Evolutionary conservation across 805 yeast genomes (phyloP).

Genomic region (Allodekkera sacchari): DNA sequence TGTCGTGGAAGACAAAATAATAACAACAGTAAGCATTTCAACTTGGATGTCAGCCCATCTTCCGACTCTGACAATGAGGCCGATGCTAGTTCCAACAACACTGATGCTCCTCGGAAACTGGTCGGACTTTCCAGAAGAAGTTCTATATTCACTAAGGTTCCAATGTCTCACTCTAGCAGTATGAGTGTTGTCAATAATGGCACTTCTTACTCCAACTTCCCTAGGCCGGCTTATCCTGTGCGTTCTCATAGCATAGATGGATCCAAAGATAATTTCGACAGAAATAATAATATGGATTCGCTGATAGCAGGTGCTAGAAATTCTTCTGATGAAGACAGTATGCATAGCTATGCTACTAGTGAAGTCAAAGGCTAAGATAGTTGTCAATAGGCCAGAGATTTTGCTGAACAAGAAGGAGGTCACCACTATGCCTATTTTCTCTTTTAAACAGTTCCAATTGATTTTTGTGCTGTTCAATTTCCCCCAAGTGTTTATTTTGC

Average conservation of each 20-base stretch:
- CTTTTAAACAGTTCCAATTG: neutral
- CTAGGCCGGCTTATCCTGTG: no score
- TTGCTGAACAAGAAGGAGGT: no score
- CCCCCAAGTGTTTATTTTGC: neutral
- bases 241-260: no score
- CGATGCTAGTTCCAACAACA: constrained; percentile 6
- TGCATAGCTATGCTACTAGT: constrained; percentile 23
- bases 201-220: no score
- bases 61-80: constrained; percentile 14
- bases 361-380: constrained; percentile 23
- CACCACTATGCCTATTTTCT: no score
- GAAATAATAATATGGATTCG: constrained; percentile 11
- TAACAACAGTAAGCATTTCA: neutral
- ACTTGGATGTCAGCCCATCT: constrained; percentile 1
- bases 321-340: constrained; percentile 16
- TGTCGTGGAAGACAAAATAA: neutral
- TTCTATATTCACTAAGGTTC: constrained; percentile 7
- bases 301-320: constrained; percentile 8
- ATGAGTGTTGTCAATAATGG: no score
- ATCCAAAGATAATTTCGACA: no score
- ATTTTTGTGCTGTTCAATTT: neutral
- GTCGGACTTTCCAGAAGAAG: constrained; percentile 18
- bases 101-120: constrained; percentile 10
- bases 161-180: constrained; percentile 3
- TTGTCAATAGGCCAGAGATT: constrained; percentile 19